phyloP scores from a whole-genome alignment of 2,329 filamentous ascomycete genomes.

The Drechslerella coelobrocha region DNA sequence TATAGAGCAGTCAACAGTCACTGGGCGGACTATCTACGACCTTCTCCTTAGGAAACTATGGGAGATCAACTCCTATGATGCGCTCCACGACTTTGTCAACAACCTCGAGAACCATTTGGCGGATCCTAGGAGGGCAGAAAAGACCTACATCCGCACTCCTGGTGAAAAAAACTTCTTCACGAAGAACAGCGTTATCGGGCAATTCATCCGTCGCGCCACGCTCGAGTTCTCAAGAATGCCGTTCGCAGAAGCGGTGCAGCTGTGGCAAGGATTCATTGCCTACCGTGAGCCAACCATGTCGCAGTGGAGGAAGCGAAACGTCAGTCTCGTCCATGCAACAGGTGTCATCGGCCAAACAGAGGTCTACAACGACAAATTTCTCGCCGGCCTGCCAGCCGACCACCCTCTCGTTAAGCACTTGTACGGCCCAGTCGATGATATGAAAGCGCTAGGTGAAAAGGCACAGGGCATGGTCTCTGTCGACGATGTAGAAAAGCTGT shows the following conservation, averaged over 20 bases:
- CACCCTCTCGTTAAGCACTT: conserved; percentile 61
- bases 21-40: conserved; percentile 86
- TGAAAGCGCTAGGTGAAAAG: conserved; percentile 56
- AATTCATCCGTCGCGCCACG: conserved; percentile 76
- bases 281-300: conserved; percentile 78
- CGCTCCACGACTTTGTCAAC: conserved; percentile 76
- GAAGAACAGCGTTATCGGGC: conserved; percentile 76
- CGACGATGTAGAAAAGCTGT: conserved; percentile 78
- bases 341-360: conserved; percentile 13
- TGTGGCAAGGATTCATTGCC: conserved; percentile 83
- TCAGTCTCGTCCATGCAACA: conserved; percentile 23
- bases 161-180: conserved; percentile 52
- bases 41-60: conserved; percentile 81
- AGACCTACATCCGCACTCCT: conserved; percentile 59
- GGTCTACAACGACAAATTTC: conserved; percentile 40
- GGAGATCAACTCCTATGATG: conserved; percentile 81
- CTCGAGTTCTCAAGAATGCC: conserved; percentile 81
- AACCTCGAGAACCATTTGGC: conserved; percentile 67
- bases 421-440: conserved; percentile 61
- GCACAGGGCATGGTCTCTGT: conserved; percentile 67
- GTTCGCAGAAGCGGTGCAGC: conserved; percentile 76
- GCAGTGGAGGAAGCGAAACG: conserved; percentile 66
- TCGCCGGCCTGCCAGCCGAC: conserved; percentile 31
- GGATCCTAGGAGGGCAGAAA: conserved; percentile 65
- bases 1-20: conserved; percentile 52